Base-by-base conservation (phyloP, 805 yeast species). In the Starmerella etchellsii region DNA sequence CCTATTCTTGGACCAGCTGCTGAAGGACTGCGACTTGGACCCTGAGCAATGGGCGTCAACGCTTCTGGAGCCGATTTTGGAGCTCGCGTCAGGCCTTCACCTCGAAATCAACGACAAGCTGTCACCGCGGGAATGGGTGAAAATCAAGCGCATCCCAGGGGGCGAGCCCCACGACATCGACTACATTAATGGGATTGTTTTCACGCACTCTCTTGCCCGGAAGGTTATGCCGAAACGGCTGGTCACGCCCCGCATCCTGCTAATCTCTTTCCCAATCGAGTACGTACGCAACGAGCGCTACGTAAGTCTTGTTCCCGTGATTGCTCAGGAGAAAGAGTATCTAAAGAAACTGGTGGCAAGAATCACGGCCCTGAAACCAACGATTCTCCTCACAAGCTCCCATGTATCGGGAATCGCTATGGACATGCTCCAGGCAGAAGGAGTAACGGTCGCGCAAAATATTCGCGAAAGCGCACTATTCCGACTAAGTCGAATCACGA, bases 241-340 rank as follows among this genome's bases (percentile, higher is more conserved):
- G 7, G 53, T 56, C 0, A 68, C 72, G 37, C 97, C 99, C 0
- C 71, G 76, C 40, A 80, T 91, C 30, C 74, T 88, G 43, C 65
- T 93, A 15, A 68, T 91, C 5, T 78, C 85, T 67, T 91, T 91
- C 53, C 95, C 96, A 0, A 63, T 91, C 21, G 97, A 87, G 54
- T 91, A 84, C 50, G 66, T 76, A 43, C 75, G 78, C 45, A 76
- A 74, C 31, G 84, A 80, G 49, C 82, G 76, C 46, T 79, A 84
- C 43, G 74, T 84, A 59, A 81, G 94, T 54, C 64, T 87, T 41
- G 81, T 83, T 43, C 81, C 93, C 1, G 78, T 88, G 1, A 66
- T 83, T 37, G 81, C 88, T 0, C 97, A 91, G 55, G 96, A 88
- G 54, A 66, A 72, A 36, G 95, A 88, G 50, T 88, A 79, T 54